phyloP scores from a whole-genome alignment of 177 flowering plant genomes.

The Vitis hybrid region DNA sequence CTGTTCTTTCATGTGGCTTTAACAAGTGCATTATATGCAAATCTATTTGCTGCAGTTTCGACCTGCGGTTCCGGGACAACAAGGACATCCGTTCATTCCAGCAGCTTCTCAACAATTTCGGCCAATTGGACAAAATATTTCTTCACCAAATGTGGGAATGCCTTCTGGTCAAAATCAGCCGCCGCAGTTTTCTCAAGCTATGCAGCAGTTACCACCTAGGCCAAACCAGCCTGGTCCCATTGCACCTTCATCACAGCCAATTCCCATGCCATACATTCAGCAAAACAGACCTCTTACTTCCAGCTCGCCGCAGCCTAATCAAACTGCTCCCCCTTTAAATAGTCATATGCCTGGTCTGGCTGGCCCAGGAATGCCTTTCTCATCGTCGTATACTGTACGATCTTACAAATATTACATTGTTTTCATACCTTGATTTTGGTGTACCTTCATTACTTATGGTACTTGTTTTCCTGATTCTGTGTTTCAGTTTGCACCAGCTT shows the following conservation, averaged over 20 bases:
- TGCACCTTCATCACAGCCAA: conserved; percentile 53
- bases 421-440: neutral
- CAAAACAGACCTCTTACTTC: conserved; percentile 52
- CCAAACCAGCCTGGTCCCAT: conserved; percentile 61
- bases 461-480: conserved; percentile 5
- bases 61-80: conserved; percentile 56
- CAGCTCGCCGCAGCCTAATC: conserved; percentile 51
- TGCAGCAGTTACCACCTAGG: conserved; percentile 69
- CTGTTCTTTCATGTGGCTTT: too few species aligned
- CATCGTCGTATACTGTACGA: conserved; percentile 78
- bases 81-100: conserved; percentile 57
- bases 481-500: conserved; percentile 56
- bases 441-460: neutral
- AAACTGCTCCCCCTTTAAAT: conserved; percentile 35
- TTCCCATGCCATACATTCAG: conserved; percentile 58
- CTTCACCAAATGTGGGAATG: conserved; percentile 45
- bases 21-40: too few species aligned
- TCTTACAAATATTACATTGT: neutral
- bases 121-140: conserved; percentile 55
- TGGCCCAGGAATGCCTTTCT: conserved; percentile 49
- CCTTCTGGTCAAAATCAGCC: conserved; percentile 57
- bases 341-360: conserved; percentile 51
- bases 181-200: conserved; percentile 62
- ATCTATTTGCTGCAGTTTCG: conserved; percentile 52
- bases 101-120: conserved; percentile 62